Evolutionary conservation across 106 monocot genomes (phyloP).

Genomic region (Dendrobium nobile): DNA sequence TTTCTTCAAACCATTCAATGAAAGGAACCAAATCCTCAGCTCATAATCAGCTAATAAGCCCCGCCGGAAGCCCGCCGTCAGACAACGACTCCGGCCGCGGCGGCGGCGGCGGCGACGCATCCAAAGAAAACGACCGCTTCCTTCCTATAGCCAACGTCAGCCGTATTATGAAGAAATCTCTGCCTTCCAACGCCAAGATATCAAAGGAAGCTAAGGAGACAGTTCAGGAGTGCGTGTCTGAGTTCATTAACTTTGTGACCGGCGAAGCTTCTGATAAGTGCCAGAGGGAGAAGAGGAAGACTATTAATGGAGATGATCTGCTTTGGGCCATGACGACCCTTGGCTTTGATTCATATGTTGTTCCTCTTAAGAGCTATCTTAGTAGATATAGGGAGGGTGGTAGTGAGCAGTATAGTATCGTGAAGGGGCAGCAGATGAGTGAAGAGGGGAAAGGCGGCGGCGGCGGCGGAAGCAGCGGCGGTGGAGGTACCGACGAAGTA

Average conservation of each 20-base stretch:
- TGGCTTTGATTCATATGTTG: constrained; percentile 34
- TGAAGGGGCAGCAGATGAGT: not conserved
- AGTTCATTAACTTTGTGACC: constrained; percentile 75
- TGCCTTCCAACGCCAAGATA: constrained; percentile 65
- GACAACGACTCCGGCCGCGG: not conserved
- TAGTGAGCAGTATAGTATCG: constrained; percentile 12
- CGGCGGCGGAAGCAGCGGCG: no score
- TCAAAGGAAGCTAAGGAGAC: constrained; percentile 76
- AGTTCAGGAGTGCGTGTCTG: constrained; percentile 70
- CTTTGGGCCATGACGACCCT: constrained; percentile 67
- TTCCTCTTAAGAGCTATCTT: constrained; percentile 30
- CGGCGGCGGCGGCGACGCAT: not conserved
- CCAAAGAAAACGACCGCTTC: constrained; percentile 27
- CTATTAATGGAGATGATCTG: constrained; percentile 63
- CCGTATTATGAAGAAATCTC: constrained; percentile 41
- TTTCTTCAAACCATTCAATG: not conserved
- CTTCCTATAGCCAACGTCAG: constrained; percentile 50
- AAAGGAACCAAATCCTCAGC: constrained; percentile 5
- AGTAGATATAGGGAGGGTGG: constrained; percentile 27
- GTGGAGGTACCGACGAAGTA: no score
- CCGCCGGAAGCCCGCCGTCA: constrained; percentile 13
- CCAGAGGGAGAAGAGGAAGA: constrained; percentile 71
- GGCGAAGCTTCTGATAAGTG: constrained; percentile 73
- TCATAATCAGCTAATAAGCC: not conserved
- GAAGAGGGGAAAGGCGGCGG: not conserved